Base-by-base conservation (phyloP, 768 basidiomycete genomes). In the Tylopilus sp. region DNA sequence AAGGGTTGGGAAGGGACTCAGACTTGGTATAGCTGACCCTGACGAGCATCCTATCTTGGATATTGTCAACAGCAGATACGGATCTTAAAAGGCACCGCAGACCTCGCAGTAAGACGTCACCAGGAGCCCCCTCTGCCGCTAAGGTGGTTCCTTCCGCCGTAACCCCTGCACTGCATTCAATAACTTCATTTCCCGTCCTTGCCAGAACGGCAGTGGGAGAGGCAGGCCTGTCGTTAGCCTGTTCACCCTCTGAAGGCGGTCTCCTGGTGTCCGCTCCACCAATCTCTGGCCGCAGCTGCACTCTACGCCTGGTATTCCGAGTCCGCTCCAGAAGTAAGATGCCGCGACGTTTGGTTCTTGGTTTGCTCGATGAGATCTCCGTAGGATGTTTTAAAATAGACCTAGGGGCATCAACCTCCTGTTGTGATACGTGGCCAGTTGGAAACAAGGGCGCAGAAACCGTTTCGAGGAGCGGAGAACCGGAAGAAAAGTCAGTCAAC, bases 41-140 rank as follows among this genome's bases (percentile, higher is more conserved):
- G 25, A 97, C 85, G 6, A 95, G 77, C 92, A 97, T 95, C 54
- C 95, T 79, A 69, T 95, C 95, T 95, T 64, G 58, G 35, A 43
- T 18, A 43, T 55, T 20, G 42, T 70, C 60, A 70, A 43, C 8
- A 12, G 21, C 10, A 10, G 38, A 48, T 20, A 31, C 18, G n/a
- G 25, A 39, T 10, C 18, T 12, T 18, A 52, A 40, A 40, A n/a
- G 18, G 41, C 31, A 40, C 47, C 31, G 50, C 73, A 53, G 58
- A 92, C 92, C 93, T 78, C 87, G 75, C 71, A 93, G 76, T n/a
- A 88, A 67, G 10, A 85, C 73, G 31, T 85, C 80, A 15, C 77
- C 82, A 68, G 70, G 72, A 21, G 67, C 48, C 35, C 57, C 55
- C 22, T 58, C 51, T 22, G 51, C 55, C 22, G 58, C 51, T 22